phyloP scores from a whole-genome alignment of 2,329 filamentous ascomycete genomes.

The Xylariaceae sp. region DNA sequence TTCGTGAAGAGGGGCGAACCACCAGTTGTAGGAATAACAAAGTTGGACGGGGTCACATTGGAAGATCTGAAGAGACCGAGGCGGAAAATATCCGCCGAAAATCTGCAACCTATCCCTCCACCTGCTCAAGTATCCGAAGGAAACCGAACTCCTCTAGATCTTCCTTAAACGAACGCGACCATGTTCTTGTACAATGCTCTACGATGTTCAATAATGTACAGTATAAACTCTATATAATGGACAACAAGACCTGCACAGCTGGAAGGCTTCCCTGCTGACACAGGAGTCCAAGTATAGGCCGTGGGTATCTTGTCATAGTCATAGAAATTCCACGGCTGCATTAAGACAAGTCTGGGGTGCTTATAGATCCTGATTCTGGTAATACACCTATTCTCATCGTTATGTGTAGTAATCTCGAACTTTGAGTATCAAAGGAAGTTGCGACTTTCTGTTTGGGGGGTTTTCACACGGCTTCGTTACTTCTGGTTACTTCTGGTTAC shows the following conservation, averaged over 20 bases:
- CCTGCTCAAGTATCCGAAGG: constrained; percentile 24
- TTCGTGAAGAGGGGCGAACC: constrained; percentile 93
- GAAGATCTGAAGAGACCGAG: constrained; percentile 84
- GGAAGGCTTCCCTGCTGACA: neutral
- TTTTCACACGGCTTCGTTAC: neutral
- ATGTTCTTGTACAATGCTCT: neutral
- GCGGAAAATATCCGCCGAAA: constrained; percentile 62
- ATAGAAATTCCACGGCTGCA: too few relatives aligned
- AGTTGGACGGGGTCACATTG: constrained; percentile 81
- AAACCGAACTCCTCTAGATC: constrained; percentile 31
- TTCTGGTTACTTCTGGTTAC: too few relatives aligned
- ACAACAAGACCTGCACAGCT: neutral
- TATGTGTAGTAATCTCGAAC: too few relatives aligned
- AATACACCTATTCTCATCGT: too few relatives aligned
- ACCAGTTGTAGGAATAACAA: constrained; percentile 90
- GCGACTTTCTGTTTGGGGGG: neutral
- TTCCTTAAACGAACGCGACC: constrained; percentile 24
- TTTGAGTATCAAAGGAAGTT: neutral
- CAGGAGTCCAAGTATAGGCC: too few relatives aligned
- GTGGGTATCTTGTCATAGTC: too few relatives aligned
- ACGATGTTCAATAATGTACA: constrained; percentile 22
- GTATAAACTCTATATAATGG: constrained; percentile 18
- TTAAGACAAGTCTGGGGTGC: too few relatives aligned
- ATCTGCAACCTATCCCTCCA: constrained; percentile 29
- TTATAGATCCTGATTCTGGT: too few relatives aligned